Evolutionary conservation across 352 stramenopile genomes (phyloP), one percentile per base, ranked within the genome.

Genomic region (Aphanomyces astaci): DNA sequence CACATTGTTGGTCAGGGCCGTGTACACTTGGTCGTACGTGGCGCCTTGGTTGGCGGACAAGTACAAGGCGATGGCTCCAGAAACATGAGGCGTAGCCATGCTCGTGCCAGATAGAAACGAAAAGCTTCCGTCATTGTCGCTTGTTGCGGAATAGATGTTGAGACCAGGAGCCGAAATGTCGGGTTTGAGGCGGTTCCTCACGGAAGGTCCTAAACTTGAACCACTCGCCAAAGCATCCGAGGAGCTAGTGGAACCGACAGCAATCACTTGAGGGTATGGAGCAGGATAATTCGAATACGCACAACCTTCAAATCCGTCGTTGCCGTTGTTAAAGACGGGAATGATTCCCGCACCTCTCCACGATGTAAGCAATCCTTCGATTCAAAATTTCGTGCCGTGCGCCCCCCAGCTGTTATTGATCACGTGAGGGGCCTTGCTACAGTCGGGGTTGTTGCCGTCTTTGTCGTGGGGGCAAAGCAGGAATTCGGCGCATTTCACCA

Each of bases 1-100:
- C 24, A 64, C 43, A 60, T 79, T 87, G 22, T 71, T 68, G 64
- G 85, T 74, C 77, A 90, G 77, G 30, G 82, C 84, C 9, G 71
- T 72, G 4, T 46, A 46, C 9, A 46, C 39, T 46, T 46, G 39
- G 39, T 46, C 39, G 39, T 46, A 46, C 17, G 39, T 46, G 39
- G 39, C 39, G 39, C 39, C 39, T 46, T 46, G 9, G 39, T 46
- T 46, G 39, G 39, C 39, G 9, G 39, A 46, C 9, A 46, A 17
- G 17, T 46, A 46, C 9, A 46, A 17, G 39, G 39, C 39, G 39
- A 46, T 46, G 39, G 39, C 9, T n/a, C n/a, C n/a, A n/a, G n/a
- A n/a, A n/a, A n/a, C n/a, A n/a, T n/a, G n/a, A n/a, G n/a, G n/a
- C n/a, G 39, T 17, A 46, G 39, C 39, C 39, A 46, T 46, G 39